Evolutionary conservation across 2,329 filamentous ascomycete genomes (phyloP), one percentile per base, ranked within the genome.

Genomic region (Aspergillus sergii): DNA sequence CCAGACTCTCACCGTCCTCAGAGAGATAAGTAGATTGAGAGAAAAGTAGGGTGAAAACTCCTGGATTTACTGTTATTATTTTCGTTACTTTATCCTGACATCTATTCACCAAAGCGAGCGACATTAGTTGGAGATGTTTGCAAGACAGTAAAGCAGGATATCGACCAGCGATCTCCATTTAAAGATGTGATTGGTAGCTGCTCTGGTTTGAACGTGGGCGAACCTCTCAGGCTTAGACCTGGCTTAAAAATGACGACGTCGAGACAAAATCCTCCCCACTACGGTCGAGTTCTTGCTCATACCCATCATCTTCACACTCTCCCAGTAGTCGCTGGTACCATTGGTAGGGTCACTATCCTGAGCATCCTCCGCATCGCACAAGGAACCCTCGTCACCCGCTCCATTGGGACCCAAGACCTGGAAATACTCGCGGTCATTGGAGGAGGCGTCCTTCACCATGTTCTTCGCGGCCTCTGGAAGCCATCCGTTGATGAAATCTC

Each of bases 281-380:
- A 54, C 8, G 32, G 51, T 36, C 51, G 51, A 54, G 30, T 36
- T 54, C 32, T n/a, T 32, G 19, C 14, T 51, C 48, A 28, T 58
- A 16, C 48, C 60, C 64, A 67, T 68, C 65, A 68, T 65, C 55
- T 58, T 50, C 39, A 68, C 34, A 50, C 66, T 68, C 53, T 65
- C 56, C 26, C 41, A 54, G 54, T 68, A 68, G 39, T 68, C 61
- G 19, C 63, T 66, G 9, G 66, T 67, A 3, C 66, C 66, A 32
- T 67, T 55, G 10, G 46, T 57, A 2, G 65, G 66, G 30, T 68
- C 66, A 14, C 54, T 60, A 34, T 68, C 66, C 2, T 39, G 30
- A 6, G 57, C 57, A 39, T 51, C 16, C 21, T 21, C 32, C 4
- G 30, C 23, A 12, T 30, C 34, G n/a, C 57, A 59, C 4, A 59